Base-by-base conservation (phyloP, 1,284 basidiomycete genomes). In the Boletus albobrunnescens region DNA sequence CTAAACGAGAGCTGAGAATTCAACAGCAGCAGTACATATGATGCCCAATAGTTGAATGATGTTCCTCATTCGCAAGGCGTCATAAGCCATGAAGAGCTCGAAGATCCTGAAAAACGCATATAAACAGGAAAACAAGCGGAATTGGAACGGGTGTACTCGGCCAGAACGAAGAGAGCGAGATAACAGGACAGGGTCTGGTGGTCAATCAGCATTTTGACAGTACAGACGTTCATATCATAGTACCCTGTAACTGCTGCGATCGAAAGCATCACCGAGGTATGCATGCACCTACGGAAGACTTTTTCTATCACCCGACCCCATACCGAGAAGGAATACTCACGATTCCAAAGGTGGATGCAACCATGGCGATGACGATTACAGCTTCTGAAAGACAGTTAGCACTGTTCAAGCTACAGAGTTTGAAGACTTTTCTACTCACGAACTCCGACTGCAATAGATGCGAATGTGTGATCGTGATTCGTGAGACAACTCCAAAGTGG, bases 161-260 rank as follows among this genome's bases (percentile, higher is more conserved):
- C 87, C n/a, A 91, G 71, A 30, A 81, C 79, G 65, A 89, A 91
- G 12, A 91, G 72, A 3, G 85, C 85, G 9, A 91, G 77, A 64
- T 89, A 91, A 64, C 88, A 90, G 53, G 88, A 82, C 52, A 91
- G 65, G n/a, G 88, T 91, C 84, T 90, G 24, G 24, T 14, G 43
- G 32, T 35, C 33, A 17, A 47, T 54, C 44, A 50, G 44, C 37
- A 47, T 22, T 47, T 53, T 46, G 49, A 31, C 31, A 40, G 22
- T 8, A 44, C 27, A 17, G 33, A 13, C 26, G 14, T 16, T 28
- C 24, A 31, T 23, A 48, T 16, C 39, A 35, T 47, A 61, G 20
- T 49, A 79, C 84, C 70, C 83, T 84, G 68, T 82, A 82, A 54
- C 68, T 60, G 4, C 62, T 13, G 1, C 31, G 9, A 33, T 64